These are phyloP conservation scores for Mycena indigotica DNA, from an alignment of 768 basidiomycete genomes.

Conservation along the genomic window DNA sequence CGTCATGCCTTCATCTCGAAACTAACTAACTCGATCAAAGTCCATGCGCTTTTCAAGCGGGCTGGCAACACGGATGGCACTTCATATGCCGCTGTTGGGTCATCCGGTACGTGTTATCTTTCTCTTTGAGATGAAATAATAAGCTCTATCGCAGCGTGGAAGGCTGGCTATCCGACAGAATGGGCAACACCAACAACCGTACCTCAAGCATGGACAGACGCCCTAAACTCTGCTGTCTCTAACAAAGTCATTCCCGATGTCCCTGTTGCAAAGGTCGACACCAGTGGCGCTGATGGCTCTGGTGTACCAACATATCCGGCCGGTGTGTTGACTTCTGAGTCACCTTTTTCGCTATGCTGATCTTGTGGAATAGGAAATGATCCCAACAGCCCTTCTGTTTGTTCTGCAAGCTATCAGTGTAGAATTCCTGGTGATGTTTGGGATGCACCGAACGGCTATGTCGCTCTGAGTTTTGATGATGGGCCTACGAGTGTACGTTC, in stretches of 20 bases:
- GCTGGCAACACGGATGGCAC: neutral
- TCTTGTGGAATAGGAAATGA: conserved; percentile 16
- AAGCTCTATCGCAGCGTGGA: neutral
- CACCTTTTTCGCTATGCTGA: neutral
- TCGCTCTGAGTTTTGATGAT: conserved; percentile 78
- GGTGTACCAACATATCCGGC: neutral
- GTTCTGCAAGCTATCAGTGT: conserved; percentile 79
- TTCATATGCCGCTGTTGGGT: neutral
- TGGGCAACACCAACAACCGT: neutral
- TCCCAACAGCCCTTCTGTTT: conserved; percentile 55
- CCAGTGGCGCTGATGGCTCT: neutral
- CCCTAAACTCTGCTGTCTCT: neutral
- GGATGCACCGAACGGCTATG: conserved; percentile 72
- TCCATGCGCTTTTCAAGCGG: conserved; percentile 2
- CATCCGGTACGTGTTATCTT: neutral
- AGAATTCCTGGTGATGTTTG: conserved; percentile 61
- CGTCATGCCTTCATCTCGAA: neutral
- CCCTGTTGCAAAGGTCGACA: neutral
- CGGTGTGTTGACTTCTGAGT: neutral
- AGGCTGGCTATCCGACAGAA: neutral
- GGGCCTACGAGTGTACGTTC: conserved; percentile 70
- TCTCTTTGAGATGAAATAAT: no score
- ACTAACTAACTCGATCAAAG: neutral
- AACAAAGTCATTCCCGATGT: neutral
- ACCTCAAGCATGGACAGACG: neutral